These are phyloP conservation scores for Sclerotinia spermophila DNA, from an alignment of 2,329 filamentous ascomycete species.

Conservation along the genomic window DNA sequence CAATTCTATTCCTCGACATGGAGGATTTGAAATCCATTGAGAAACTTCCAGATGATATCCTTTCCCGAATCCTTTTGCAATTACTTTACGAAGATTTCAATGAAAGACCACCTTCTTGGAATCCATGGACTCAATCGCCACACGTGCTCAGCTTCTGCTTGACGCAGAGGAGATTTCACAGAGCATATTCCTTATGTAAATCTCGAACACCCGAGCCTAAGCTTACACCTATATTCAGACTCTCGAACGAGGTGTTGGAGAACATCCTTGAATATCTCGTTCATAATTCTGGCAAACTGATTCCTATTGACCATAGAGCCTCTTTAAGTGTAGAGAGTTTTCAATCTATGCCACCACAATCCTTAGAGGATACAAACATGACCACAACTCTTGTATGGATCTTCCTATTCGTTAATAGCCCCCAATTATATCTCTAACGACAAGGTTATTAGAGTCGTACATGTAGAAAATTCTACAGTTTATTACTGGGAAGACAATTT, in stretches of 20 bases:
- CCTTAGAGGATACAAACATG: slow-evolving; percentile 32
- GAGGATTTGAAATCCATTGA: slow-evolving; percentile 15
- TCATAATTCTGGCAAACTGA: slow-evolving; percentile 46
- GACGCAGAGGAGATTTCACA: slow-evolving; percentile 17
- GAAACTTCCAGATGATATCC: slow-evolving; percentile 18
- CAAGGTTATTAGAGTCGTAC: slow-evolving; percentile 38
- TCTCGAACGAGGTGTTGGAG: slow-evolving; percentile 21
- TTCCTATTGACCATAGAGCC: slow-evolving; percentile 47
- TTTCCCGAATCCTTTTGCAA: slow-evolving; percentile 19
- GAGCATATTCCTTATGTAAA: slow-evolving; percentile 17
- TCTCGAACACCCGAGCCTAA: background rate
- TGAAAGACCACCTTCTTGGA: background rate
- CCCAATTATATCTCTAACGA: slow-evolving; percentile 2
- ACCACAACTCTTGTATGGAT: slow-evolving; percentile 42
- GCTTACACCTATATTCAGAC: slow-evolving; percentile 24
- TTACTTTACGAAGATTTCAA: slow-evolving; percentile 13
- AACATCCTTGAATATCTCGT: slow-evolving; percentile 42
- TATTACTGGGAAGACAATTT: slow-evolving; percentile 50
- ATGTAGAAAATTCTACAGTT: slow-evolving; percentile 48
- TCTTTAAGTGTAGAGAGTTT: slow-evolving; percentile 53
- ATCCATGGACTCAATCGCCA: slow-evolving; percentile 12
- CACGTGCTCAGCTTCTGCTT: slow-evolving; percentile 18
- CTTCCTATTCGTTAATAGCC: background rate
- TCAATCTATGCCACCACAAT: slow-evolving; percentile 38
- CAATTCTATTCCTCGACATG: slow-evolving; percentile 7